A percentile compares a stretch with the other conserved stretches of the same genome.
phyloP scores from a whole-genome alignment of 2,329 filamentous ascomycete genomes.

The Microcyclospora tardicrescens region DNA sequence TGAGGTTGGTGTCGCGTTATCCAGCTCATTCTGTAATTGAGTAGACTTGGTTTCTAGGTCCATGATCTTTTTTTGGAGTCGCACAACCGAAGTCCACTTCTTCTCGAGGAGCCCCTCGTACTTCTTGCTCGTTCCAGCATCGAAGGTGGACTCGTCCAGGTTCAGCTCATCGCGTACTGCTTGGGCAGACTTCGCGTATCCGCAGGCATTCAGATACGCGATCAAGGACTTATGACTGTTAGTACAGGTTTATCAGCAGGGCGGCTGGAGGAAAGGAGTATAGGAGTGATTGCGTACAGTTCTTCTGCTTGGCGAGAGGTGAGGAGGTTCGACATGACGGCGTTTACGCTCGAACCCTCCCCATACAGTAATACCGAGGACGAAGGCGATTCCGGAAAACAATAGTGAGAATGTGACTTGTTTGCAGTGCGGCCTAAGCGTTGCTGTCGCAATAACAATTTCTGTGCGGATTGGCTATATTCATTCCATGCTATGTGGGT shows the following conservation, averaged over 20 bases:
- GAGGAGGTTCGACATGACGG: constrained; percentile 57
- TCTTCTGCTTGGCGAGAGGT: constrained; percentile 75
- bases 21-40: constrained; percentile 67
- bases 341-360: too few species aligned
- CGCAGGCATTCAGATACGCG: constrained; percentile 67
- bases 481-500: too few species aligned
- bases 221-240: constrained; percentile 83
- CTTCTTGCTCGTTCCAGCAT: constrained; percentile 74
- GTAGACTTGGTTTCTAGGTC: constrained; percentile 70
- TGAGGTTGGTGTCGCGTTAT: constrained; percentile 67
- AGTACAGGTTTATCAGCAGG: constrained; percentile 8
- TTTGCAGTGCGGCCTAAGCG: too few species aligned
- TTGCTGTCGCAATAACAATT: too few species aligned
- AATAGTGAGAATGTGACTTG: too few species aligned
- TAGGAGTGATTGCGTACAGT: constrained; percentile 48
- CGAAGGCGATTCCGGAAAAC: too few species aligned
- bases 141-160: constrained; percentile 55
- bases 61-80: constrained; percentile 96
- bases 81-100: constrained; percentile 95
- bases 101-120: constrained; percentile 91
- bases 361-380: too few species aligned
- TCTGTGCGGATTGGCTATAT: too few species aligned
- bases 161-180: constrained; percentile 65
- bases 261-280: constrained; percentile 3
- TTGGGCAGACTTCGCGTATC: constrained; percentile 55